Percentiles rank a stretch among this genome's conserved stretches.
Evolutionary conservation across 371 early-diverging fungal genomes (phyloP).

Genomic region (Mortierella sp.): DNA sequence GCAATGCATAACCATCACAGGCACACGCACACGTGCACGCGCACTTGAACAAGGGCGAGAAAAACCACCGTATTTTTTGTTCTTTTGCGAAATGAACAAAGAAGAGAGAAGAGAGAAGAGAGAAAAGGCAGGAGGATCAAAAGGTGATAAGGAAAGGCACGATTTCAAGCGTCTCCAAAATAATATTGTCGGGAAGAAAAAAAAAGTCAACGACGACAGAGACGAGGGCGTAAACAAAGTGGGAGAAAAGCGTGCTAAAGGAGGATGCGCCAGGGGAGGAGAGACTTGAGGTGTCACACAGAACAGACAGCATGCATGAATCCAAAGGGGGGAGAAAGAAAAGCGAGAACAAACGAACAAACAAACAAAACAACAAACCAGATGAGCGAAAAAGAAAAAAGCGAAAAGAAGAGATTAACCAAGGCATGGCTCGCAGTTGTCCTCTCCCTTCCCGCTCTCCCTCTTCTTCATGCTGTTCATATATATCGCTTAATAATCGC

Average conservation of each 20-base stretch:
- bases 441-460: background rate
- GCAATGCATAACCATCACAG: slow-evolving; percentile 3
- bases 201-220: background rate
- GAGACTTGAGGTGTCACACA: slow-evolving; percentile 6
- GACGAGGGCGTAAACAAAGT: slow-evolving; percentile 16
- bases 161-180: background rate
- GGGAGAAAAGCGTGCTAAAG: slow-evolving; percentile 13
- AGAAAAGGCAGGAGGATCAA: no score
- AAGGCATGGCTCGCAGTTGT: background rate
- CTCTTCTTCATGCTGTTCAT: background rate
- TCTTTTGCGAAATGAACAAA: slow-evolving; percentile 7
- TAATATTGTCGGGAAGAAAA: background rate
- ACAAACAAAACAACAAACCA: background rate
- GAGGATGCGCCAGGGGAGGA: slow-evolving; percentile 4
- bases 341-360: background rate
- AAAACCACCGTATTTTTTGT: background rate
- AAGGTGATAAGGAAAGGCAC: background rate
- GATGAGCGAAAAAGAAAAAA: background rate
- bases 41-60: background rate
- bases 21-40: background rate
- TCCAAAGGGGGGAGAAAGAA: background rate
- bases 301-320: slow-evolving; percentile 21
- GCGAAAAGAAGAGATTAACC: background rate
- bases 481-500: background rate
- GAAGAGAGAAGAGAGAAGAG: no score